These are phyloP conservation scores for Chlorella sp. DNA, from an alignment of 139 green algal species.

Conservation along the genomic window DNA sequence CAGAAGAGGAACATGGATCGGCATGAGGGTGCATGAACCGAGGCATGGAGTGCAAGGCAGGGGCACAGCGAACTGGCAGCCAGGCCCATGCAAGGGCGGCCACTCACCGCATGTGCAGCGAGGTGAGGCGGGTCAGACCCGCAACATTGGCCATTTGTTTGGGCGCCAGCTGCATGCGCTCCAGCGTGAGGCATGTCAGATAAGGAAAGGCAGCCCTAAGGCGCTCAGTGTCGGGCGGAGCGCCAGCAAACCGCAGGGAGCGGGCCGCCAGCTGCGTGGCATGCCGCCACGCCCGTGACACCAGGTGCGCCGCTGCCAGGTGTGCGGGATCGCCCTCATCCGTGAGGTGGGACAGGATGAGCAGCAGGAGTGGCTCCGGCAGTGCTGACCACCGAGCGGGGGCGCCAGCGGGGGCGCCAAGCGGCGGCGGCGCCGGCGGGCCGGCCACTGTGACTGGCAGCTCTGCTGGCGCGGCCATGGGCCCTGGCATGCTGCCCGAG, in stretches of 20 bases:
- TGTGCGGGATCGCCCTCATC: too few species aligned
- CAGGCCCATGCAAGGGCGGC: background rate
- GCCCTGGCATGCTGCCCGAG: too few species aligned
- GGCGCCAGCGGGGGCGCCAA: too few species aligned
- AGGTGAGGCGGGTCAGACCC: background rate
- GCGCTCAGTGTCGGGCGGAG: background rate
- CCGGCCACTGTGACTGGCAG: too few species aligned
- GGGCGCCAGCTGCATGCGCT: background rate
- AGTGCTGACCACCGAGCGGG: background rate
- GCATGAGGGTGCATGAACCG: background rate
- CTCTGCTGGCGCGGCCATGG: too few species aligned
- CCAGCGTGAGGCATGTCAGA: background rate
- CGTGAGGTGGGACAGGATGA: background rate
- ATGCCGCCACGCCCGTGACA: background rate
- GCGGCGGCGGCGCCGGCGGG: too few species aligned
- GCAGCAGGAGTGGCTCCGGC: background rate
- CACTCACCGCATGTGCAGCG: conserved; percentile 15
- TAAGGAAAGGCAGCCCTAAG: background rate
- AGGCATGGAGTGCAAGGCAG: background rate
- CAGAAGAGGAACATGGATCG: too few species aligned
- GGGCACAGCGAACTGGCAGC: background rate
- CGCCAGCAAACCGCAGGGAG: background rate
- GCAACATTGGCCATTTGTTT: background rate
- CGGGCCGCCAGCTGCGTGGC: background rate
- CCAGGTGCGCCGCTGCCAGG: conserved; percentile 24